These are phyloP conservation scores for Aspergillus neoniger DNA, from an alignment of 2,329 filamentous ascomycete species.

Conservation along the genomic window DNA sequence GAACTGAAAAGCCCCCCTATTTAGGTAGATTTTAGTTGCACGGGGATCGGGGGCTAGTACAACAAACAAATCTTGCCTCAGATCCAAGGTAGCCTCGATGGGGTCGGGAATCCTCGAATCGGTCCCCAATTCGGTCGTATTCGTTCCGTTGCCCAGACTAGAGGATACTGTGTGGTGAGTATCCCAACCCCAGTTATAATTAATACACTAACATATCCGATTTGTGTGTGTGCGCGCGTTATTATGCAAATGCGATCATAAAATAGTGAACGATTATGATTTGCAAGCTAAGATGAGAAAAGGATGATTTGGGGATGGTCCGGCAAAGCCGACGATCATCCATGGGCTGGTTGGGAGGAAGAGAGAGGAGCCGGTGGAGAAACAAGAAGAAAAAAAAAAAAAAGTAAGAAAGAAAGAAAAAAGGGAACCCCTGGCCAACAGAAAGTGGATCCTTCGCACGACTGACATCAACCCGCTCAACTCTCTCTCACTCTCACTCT, in stretches of 20 bases:
- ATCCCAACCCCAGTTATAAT: not conserved
- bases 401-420: not conserved
- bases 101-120: no score
- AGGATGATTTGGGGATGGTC: not conserved
- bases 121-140: not conserved
- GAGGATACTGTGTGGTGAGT: not conserved
- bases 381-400: conserved; percentile 2
- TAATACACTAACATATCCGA: not conserved
- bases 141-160: not conserved
- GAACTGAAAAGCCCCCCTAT: not conserved
- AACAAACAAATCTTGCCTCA: no score
- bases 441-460: conserved; percentile 1
- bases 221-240: not conserved
- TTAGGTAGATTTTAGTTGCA: not conserved
- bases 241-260: not conserved
- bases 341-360: not conserved
- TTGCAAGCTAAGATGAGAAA: not conserved
- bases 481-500: no score
- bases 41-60: not conserved
- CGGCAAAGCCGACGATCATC: not conserved
- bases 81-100: no score
- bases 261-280: not conserved
- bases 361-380: not conserved
- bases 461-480: conserved; percentile 10
- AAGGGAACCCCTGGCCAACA: conserved; percentile 12